Conservation (phyloP, 805 yeast genomes). For the Metschnikowia drakensbergensis region DNA sequence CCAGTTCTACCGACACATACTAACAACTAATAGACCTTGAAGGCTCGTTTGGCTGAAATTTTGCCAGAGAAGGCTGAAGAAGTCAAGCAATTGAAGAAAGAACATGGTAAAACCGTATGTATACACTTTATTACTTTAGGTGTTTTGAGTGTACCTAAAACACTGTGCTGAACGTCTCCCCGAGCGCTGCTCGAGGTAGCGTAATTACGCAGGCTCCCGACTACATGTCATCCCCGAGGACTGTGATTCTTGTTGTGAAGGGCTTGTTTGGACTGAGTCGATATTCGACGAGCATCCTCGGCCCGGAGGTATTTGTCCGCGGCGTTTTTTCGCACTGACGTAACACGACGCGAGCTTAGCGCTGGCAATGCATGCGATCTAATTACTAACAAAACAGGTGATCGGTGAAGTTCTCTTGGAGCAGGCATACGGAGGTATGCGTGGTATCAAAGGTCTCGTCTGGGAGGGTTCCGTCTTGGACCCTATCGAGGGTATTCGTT, state of each 20-base stretch:
- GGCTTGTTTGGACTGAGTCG: too few species aligned
- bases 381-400: slow-evolving; percentile 25
- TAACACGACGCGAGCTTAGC: neutral
- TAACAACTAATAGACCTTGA: slow-evolving; percentile 55
- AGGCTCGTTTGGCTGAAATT: slow-evolving; percentile 90
- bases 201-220: too few species aligned
- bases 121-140: slow-evolving; percentile 6
- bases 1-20: slow-evolving; percentile 5
- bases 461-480: slow-evolving; percentile 82
- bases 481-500: slow-evolving; percentile 71
- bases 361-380: slow-evolving; percentile 8
- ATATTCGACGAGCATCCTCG: neutral
- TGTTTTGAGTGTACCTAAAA: too few species aligned
- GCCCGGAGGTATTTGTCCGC: slow-evolving; percentile 1
- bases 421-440: slow-evolving; percentile 65
- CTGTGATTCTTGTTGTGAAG: neutral
- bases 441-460: slow-evolving; percentile 68
- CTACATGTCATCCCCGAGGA: too few species aligned
- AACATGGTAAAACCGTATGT: slow-evolving; percentile 78
- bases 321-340: slow-evolving; percentile 6
- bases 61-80: slow-evolving; percentile 91
- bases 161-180: too few species aligned
- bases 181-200: too few species aligned
- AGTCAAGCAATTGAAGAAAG: slow-evolving; percentile 84
- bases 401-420: slow-evolving; percentile 41